A percentile compares a stretch with the other conserved stretches of the same genome.
These are phyloP conservation scores for Alternaria conjuncta DNA, from an alignment of 2,329 filamentous ascomycete genomes.

Conservation along the genomic window DNA sequence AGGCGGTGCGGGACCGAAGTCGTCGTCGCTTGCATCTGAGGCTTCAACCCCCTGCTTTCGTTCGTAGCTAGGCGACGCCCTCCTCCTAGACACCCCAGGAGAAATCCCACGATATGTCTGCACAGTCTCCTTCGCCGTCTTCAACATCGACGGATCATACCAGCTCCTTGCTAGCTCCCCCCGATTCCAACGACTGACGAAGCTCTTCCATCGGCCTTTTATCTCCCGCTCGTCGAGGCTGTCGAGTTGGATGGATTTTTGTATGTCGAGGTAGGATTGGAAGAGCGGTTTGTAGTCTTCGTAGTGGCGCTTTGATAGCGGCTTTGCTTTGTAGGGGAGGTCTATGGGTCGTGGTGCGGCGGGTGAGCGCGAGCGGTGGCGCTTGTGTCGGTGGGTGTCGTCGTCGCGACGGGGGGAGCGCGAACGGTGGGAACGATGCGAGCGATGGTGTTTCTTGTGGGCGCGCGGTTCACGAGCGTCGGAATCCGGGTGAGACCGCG, in stretches of 20 bases:
- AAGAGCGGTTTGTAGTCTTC: constrained; percentile 72
- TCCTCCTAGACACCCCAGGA: constrained; percentile 15
- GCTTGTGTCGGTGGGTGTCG: constrained; percentile 32
- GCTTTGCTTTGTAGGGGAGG: constrained; percentile 70
- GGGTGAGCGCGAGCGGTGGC: constrained; percentile 42
- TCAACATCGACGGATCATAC: constrained; percentile 82
- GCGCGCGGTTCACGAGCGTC: constrained; percentile 30
- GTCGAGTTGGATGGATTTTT: constrained; percentile 76
- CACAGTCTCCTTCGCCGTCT: constrained; percentile 54
- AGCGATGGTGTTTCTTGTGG: constrained; percentile 46
- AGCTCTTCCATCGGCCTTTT: constrained; percentile 91
- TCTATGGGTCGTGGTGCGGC: constrained; percentile 27
- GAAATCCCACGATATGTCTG: constrained; percentile 25
- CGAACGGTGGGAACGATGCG: constrained; percentile 46
- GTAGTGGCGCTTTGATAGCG: constrained; percentile 74
- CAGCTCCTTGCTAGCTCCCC: constrained; percentile 86
- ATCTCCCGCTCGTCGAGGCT: constrained; percentile 76
- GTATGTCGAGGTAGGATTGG: constrained; percentile 83
- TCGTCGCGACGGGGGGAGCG: constrained; percentile 40
- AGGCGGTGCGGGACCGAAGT: constrained; percentile 61
- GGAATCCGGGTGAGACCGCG: neutral
- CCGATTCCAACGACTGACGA: constrained; percentile 87
- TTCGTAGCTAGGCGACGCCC: constrained; percentile 29
- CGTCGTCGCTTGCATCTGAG: constrained; percentile 43
- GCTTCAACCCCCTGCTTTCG: no score